These are phyloP conservation scores for Hanseniaspora vineae DNA, from an alignment of 805 yeast genomes.

Conservation along the genomic window DNA sequence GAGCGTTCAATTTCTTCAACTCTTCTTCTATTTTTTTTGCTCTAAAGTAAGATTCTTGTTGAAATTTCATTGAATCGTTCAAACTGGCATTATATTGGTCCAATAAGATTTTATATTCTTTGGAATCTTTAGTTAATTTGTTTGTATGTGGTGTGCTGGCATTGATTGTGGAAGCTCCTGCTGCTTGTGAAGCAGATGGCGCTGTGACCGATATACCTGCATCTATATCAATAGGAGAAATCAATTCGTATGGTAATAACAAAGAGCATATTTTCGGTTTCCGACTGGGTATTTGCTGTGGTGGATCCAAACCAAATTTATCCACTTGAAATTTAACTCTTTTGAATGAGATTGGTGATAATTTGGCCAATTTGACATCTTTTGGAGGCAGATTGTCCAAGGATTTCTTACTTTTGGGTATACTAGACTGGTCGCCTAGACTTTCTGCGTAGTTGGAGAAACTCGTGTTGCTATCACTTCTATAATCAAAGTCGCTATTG, in stretches of 20 bases:
- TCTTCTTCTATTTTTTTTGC: constrained; percentile 62
- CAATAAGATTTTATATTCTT: constrained; percentile 42
- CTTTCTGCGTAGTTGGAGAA: too few relatives aligned
- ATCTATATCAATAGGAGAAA: constrained; percentile 50
- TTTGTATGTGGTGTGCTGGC: constrained; percentile 12
- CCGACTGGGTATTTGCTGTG: constrained; percentile 87
- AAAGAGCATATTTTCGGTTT: constrained; percentile 73
- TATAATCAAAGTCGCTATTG: constrained; percentile 8
- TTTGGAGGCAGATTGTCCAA: too few relatives aligned
- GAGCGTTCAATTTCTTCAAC: constrained; percentile 26
- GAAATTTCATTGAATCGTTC: constrained; percentile 56
- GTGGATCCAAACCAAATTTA: constrained; percentile 67
- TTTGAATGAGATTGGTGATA: constrained; percentile 29
- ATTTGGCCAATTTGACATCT: constrained; percentile 6
- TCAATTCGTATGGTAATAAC: constrained; percentile 49
- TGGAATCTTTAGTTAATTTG: constrained; percentile 23
- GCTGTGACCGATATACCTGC: constrained; percentile 50
- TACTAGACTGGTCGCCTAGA: too few relatives aligned
- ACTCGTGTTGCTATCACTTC: constrained; percentile 3
- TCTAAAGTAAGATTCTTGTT: constrained; percentile 60
- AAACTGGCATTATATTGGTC: constrained; percentile 43
- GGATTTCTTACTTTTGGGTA: neutral
- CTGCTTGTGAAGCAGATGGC: constrained; percentile 9
- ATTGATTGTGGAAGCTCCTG: too few relatives aligned
- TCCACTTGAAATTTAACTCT: constrained; percentile 72